Conservation (phyloP, 2,329 filamentous ascomycete species). For the Ophiostoma novo-ulmi region DNA sequence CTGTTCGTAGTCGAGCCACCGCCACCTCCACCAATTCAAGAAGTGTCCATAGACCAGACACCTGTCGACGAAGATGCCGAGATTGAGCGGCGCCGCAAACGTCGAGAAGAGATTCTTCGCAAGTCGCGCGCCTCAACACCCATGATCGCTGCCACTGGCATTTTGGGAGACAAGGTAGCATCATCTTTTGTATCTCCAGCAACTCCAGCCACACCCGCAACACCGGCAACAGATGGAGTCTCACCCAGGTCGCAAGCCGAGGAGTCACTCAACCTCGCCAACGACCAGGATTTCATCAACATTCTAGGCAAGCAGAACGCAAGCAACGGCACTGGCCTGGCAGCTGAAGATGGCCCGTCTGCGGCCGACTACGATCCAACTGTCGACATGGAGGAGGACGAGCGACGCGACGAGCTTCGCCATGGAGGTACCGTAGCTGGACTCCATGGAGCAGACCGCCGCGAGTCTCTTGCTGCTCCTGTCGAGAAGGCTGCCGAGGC, state of each 20-base stretch:
- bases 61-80: slow-evolving; percentile 74
- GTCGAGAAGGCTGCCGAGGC: slow-evolving; percentile 26
- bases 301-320: slow-evolving; percentile 42
- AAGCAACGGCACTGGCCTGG: slow-evolving; percentile 14
- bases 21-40: slow-evolving; percentile 27
- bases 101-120: slow-evolving; percentile 77
- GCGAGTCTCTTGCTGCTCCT: slow-evolving; percentile 30
- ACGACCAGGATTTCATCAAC: slow-evolving; percentile 65
- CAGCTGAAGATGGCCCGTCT: slow-evolving; percentile 68
- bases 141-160: slow-evolving; percentile 46
- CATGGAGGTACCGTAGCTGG: slow-evolving; percentile 46
- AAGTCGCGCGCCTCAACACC: slow-evolving; percentile 73
- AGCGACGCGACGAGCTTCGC: slow-evolving; percentile 62
- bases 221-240: slow-evolving; percentile 27
- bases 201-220: slow-evolving; percentile 33
- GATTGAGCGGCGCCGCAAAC: slow-evolving; percentile 77
- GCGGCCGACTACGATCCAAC: slow-evolving; percentile 90
- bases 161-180: background rate
- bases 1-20: background rate
- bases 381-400: slow-evolving; percentile 80
- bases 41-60: slow-evolving; percentile 50
- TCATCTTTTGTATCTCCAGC: slow-evolving; percentile 34
- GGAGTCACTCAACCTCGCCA: slow-evolving; percentile 56
- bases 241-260: slow-evolving; percentile 40
- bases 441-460: slow-evolving; percentile 42